phyloP scores from a whole-genome alignment of 371 early-diverging fungal species.

The Mortierella sp. region DNA sequence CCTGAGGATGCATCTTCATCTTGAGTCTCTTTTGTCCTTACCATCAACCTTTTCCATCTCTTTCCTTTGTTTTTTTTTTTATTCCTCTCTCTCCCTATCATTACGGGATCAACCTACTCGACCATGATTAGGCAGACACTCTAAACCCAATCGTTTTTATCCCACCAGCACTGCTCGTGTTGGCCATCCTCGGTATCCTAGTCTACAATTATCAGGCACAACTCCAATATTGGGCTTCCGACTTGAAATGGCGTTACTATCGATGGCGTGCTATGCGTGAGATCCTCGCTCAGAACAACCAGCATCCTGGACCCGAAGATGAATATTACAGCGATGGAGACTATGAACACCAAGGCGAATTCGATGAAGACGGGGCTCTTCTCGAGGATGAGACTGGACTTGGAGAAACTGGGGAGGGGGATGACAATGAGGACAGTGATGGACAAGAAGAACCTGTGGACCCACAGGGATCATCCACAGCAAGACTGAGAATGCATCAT shows the following conservation, averaged over 20 bases:
- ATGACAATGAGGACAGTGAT: constrained; percentile 9
- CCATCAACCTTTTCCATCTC: background rate
- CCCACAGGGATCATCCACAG: constrained; percentile 44
- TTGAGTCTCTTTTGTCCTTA: background rate
- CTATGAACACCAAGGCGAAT: constrained; percentile 1
- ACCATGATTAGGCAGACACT: background rate
- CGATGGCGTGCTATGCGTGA: too few relatives aligned
- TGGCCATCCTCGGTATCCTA: constrained; percentile 38
- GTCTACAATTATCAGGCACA: constrained; percentile 13
- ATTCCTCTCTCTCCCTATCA: background rate
- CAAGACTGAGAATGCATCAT: constrained; percentile 48
- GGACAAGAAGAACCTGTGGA: constrained; percentile 8
- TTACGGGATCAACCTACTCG: too few relatives aligned
- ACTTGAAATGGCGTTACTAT: too few relatives aligned
- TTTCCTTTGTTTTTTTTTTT: background rate
- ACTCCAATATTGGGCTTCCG: background rate
- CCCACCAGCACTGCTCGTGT: constrained; percentile 36
- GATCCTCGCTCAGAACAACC: too few relatives aligned
- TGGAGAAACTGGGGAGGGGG: background rate
- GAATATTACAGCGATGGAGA: constrained; percentile 15
- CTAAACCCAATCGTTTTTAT: constrained; percentile 40
- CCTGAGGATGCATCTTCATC: too few relatives aligned
- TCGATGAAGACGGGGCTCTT: constrained; percentile 6
- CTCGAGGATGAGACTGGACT: background rate
- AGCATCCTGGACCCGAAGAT: background rate